Evolutionary conservation across 129 eudicot genomes (phyloP), one percentile per base, ranked within the genome.

Genomic region (Logfia minima): DNA sequence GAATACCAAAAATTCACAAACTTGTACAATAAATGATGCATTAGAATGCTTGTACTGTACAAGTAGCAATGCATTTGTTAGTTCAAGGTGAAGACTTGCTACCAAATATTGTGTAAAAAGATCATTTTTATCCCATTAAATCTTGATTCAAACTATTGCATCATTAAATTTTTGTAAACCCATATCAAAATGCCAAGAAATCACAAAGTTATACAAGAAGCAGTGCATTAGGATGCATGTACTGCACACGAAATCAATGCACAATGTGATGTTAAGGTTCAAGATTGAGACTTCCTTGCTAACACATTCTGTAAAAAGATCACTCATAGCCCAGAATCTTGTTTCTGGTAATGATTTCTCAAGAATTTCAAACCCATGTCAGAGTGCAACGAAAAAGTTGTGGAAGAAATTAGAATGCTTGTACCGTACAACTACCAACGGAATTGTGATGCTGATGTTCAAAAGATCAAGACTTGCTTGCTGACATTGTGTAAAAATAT

Each of bases 401-500:
- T 41, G 48, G 48, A 41, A 9, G 48, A 41, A 72, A 53, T 71
- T 31, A 52, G 45, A 17, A 53, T 29, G 65, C 65, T 29, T 71
- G 63, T 31, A 53, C 11, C 2, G 31, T 56, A 32, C 66, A 55
- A 72, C 53, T 31, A 55, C 22, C 53, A 31, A 72, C 19, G 6
- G 6, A 13, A 19, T n/a, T 18, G 13, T 53, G 52, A 31, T 55
- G 24, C 21, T 55, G 48, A 32, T 63, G 31, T 31, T 29, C 55
- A 48, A 39, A 53, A 72, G 76, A 52, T 72, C 51, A 9, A 70
- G 23, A 70, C 61, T 70, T 45, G 60, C 39, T 70, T 10, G 31
- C 8, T 29, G 58, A 53, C 39, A 52, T 58, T 26, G 19, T 23
- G 51, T n/a, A 71, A 2, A 18, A 17, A 70, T 8, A 52, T 28